Evolutionary conservation across 306 rosid species (phyloP).

Genomic region (Carpinus fangiana): DNA sequence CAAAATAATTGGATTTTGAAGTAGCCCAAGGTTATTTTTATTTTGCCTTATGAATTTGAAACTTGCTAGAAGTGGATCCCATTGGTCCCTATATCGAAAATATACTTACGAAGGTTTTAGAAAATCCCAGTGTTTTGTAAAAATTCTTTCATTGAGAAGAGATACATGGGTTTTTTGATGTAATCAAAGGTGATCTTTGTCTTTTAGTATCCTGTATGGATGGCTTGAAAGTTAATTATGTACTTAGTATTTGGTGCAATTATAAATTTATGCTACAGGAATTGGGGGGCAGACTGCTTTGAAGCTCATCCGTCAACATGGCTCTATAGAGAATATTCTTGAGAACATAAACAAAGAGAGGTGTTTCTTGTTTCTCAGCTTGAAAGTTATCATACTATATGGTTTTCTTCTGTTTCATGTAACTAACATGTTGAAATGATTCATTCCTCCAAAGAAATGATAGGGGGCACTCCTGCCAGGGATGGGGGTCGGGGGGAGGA

Average conservation of each 20-base stretch:
- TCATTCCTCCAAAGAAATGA: neutral
- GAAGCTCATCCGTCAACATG: conserved; percentile 94
- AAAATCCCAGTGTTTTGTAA: no score
- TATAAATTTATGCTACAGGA: conserved; percentile 52
- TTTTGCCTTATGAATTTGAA: no score
- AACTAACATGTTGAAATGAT: neutral
- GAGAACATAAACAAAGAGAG: conserved; percentile 89
- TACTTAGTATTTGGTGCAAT: conserved; percentile 11
- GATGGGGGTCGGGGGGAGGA: no score
- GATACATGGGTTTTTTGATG: neutral
- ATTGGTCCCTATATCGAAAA: no score
- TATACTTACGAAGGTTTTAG: no score
- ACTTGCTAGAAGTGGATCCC: no score
- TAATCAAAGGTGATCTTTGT: neutral
- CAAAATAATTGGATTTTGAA: no score
- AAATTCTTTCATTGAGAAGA: no score
- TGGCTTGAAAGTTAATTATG: conserved; percentile 24
- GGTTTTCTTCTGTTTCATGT: conserved; percentile 8
- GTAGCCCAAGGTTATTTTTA: no score
- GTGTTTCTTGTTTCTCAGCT: conserved; percentile 35
- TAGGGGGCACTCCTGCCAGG: no score
- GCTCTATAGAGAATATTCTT: conserved; percentile 80
- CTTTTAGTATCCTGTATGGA: neutral
- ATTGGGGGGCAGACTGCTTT: conserved; percentile 94
- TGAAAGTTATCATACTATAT: conserved; percentile 7